Percentiles rank a stretch among this genome's conserved stretches.
Evolutionary conservation across 1,284 basidiomycete species (phyloP).

Genomic region (Coniophora puteana): DNA sequence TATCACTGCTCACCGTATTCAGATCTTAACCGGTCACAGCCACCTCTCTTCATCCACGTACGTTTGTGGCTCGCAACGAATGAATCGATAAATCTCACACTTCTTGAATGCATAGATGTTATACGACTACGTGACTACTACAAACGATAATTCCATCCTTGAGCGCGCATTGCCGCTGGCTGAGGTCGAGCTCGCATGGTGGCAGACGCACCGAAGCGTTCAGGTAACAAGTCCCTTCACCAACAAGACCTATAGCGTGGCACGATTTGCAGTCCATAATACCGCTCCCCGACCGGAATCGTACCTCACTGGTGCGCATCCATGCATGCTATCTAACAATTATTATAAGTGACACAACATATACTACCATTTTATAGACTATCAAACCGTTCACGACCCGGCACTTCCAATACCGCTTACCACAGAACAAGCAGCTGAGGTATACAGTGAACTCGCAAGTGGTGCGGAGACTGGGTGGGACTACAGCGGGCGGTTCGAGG

Average conservation of each 20-base stretch:
- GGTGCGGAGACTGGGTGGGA: conserved; percentile 83
- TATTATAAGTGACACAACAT: too few species aligned
- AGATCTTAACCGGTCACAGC: conserved; percentile 89
- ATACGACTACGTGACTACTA: conserved; percentile 54
- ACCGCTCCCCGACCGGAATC: conserved; percentile 89
- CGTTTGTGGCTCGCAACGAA: conserved; percentile 16
- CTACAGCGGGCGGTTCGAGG: conserved; percentile 38
- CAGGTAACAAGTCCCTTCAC: conserved; percentile 74
- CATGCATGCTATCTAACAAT: conserved; percentile 1
- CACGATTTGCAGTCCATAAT: conserved; percentile 76
- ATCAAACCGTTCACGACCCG: conserved; percentile 67
- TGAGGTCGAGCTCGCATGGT: conserved; percentile 80
- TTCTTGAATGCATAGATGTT: conserved; percentile 55
- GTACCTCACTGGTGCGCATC: conserved; percentile 45
- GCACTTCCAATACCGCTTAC: conserved; percentile 52
- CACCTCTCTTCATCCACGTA: conserved; percentile 81
- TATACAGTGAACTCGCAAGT: conserved; percentile 89
- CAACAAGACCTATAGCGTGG: conserved; percentile 61
- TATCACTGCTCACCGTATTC: background rate
- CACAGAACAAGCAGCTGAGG: conserved; percentile 51
- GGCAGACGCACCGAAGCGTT: conserved; percentile 72
- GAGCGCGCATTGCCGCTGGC: conserved; percentile 59
- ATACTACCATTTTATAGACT: too few species aligned
- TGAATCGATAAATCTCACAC: too few species aligned
- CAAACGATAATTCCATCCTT: conserved; percentile 63